phyloP scores from a whole-genome alignment of 768 basidiomycete species.

The Rhodotorula diobovata region DNA sequence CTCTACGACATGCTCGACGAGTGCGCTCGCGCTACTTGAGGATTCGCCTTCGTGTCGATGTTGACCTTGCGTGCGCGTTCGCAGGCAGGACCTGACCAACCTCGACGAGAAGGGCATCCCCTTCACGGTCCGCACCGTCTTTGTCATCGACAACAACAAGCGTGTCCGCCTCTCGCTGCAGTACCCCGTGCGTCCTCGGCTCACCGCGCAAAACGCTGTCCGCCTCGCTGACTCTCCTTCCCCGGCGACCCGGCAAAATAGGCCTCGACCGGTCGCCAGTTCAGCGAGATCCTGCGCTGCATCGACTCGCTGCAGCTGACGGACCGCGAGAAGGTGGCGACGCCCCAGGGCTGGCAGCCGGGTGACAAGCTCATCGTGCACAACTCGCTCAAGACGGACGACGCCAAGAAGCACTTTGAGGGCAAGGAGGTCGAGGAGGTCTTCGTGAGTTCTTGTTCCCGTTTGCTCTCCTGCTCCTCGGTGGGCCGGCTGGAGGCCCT shows the following conservation, averaged over 20 bases:
- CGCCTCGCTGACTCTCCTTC: background rate
- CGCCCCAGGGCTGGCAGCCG: constrained; percentile 70
- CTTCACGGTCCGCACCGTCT: constrained; percentile 92
- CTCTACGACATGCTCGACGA: constrained; percentile 60
- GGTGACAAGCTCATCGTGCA: constrained; percentile 86
- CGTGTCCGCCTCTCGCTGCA: constrained; percentile 62
- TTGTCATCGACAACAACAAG: constrained; percentile 93
- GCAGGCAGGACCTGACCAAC: constrained; percentile 66
- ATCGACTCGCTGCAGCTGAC: constrained; percentile 90
- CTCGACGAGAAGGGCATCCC: constrained; percentile 65
- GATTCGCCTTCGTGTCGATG: no score
- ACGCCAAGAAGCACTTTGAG: constrained; percentile 80
- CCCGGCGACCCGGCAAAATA: background rate
- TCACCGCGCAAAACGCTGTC: background rate
- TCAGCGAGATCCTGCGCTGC: constrained; percentile 69
- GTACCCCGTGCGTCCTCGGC: constrained; percentile 58
- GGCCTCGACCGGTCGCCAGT: constrained; percentile 91
- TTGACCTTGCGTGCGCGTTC: no score
- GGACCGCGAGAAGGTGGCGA: constrained; percentile 48
- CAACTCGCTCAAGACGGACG: constrained; percentile 58
- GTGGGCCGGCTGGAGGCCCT: no score
- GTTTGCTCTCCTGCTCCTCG: no score
- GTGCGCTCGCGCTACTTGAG: constrained; percentile 1
- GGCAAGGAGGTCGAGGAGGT: constrained; percentile 67
- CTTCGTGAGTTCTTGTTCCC: constrained; percentile 40